Evolutionary conservation across 2,329 filamentous ascomycete genomes (phyloP), one percentile per base, ranked within the genome.

Genomic region (Alternaria gansuensis): DNA sequence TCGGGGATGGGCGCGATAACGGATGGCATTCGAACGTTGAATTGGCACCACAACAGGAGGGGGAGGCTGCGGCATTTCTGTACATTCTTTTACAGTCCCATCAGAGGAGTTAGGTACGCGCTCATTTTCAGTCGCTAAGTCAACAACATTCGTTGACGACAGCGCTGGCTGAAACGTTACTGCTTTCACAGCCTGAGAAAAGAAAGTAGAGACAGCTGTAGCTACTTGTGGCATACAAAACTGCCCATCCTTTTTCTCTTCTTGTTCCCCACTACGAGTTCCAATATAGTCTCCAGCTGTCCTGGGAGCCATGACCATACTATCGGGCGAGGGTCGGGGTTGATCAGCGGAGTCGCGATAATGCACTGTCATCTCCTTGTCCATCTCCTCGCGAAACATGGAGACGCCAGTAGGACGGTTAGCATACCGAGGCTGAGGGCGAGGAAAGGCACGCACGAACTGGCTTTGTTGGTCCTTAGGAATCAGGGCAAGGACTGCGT

Each of bases 381-480:
- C 36, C 21, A 54, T n/a, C 6, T 40, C 34, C 21, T 54, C 52
- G 4, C 33, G 26, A 17, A 54, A 54, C 43, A 37, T 48, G 26
- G 52, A 54, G 23, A 31, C 21, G 6, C 52, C 52, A 23, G 29
- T 21, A 5, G 52, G 43, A 7, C 14, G 23, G 11, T 39, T 39
- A 21, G 39, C 4, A 24, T 49, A 40, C 4, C 34, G 43, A 1
- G 13, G 34, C 5, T 48, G 33, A 13, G 26, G 40, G 9, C 36
- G 36, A 24, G 41, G 51, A 23, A 48, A 48, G 6, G 48, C 41
- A 17, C 41, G 51, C 17, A 48, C 33, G n/a, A 39, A 54, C 23
- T 45, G 40, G 10, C 4, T 31, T 1, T 46, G 51, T 14, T 28
- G 23, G 7, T 26, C n/a, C 14, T 11, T 3, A 0, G 46, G 23